Conservation (phyloP, 2,329 filamentous ascomycete genomes). For the Pseudogymnoascus sp. region DNA sequence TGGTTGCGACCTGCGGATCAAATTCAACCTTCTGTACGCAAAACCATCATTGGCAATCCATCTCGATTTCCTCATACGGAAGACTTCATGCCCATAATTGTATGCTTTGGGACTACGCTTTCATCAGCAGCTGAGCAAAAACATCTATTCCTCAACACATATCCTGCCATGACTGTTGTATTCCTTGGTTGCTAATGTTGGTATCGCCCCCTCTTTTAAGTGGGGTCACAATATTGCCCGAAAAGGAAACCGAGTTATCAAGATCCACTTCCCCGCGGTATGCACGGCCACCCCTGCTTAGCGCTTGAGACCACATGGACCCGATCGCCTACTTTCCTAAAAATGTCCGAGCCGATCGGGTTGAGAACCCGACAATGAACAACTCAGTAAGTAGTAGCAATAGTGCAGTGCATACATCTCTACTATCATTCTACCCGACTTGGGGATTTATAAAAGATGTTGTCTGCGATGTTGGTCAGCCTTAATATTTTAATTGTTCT, state of each 20-base stretch:
- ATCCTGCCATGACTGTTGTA: background rate
- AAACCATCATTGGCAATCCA: background rate
- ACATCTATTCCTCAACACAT: background rate
- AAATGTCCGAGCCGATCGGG: conserved; percentile 1
- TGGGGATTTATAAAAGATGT: conserved; percentile 4
- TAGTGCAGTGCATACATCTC: background rate
- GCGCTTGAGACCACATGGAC: background rate
- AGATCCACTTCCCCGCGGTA: background rate
- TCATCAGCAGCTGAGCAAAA: background rate
- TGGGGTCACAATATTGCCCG: background rate
- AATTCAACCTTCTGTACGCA: no score
- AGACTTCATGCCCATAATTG: background rate
- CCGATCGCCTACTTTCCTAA: background rate
- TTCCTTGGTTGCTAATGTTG: background rate
- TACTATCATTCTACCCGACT: background rate
- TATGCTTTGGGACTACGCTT: background rate
- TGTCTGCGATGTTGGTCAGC: background rate
- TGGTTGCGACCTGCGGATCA: background rate
- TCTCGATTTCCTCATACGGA: background rate
- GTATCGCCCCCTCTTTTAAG: background rate
- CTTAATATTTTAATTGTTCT: background rate
- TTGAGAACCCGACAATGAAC: background rate
- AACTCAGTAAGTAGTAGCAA: background rate
- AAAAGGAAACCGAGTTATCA: background rate
- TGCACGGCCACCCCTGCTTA: background rate